These are phyloP conservation scores for Helenozyma rhizophorensis DNA, from an alignment of 805 yeast genomes.

Conservation along the genomic window DNA sequence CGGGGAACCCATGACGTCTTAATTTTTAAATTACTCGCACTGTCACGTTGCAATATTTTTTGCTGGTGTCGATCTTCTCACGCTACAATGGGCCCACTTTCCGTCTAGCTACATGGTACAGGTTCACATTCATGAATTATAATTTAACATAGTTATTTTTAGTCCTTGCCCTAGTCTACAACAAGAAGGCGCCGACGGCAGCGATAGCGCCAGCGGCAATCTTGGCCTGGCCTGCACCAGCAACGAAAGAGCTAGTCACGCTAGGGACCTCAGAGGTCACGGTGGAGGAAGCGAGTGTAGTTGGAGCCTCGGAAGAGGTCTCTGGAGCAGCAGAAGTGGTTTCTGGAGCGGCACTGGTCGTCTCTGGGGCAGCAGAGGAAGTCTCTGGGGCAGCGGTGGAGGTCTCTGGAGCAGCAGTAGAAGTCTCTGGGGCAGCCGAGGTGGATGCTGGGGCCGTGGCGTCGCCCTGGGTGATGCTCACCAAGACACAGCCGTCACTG, in stretches of 20 bases:
- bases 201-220: constrained; percentile 15
- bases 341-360: constrained; percentile 1
- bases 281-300: constrained; percentile 1
- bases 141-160: no score
- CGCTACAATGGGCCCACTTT: no score
- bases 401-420: constrained; percentile 25
- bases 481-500: constrained; percentile 8
- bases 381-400: constrained; percentile 18
- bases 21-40: no score
- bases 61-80: no score
- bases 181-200: constrained; percentile 13
- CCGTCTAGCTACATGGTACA: no score
- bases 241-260: constrained; percentile 10
- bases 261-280: constrained; percentile 4
- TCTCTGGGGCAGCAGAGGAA: constrained; percentile 23
- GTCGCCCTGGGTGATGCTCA: constrained; percentile 7
- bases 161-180: no score
- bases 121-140: no score
- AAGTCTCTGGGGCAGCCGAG: constrained; percentile 20
- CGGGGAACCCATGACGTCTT: no score
- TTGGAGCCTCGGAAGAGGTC: background rate
- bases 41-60: no score
- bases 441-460: constrained; percentile 18
- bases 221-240: constrained; percentile 11
- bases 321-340: no score